Evolutionary conservation across 805 yeast species (phyloP).

Genomic region (Pichia kluyveri): DNA sequence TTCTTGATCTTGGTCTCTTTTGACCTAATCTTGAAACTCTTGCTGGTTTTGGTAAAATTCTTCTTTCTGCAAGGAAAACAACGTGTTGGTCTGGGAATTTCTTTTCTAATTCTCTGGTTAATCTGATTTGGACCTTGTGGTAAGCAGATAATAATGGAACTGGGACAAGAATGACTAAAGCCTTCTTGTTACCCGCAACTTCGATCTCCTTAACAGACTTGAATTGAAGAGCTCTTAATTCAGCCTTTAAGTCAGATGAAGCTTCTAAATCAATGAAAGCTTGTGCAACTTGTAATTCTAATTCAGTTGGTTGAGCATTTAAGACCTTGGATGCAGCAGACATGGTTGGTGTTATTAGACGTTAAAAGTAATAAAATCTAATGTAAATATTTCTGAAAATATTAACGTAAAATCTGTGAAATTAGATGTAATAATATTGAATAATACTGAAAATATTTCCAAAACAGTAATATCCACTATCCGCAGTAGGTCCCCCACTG

Average conservation of each 20-base stretch:
- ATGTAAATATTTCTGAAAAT: neutral
- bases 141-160: constrained; percentile 85
- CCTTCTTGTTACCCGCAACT: constrained; percentile 97
- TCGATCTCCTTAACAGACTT: constrained; percentile 97
- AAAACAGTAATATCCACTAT: too few species aligned
- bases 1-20: constrained; percentile 99
- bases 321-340: constrained; percentile 96
- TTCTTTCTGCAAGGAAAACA: constrained; percentile 98
- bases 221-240: constrained; percentile 97
- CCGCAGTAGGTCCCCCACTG: too few species aligned
- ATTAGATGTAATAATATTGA: too few species aligned
- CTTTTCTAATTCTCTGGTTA: constrained; percentile 99
- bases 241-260: constrained; percentile 94
- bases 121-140: constrained; percentile 96
- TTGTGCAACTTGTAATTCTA: constrained; percentile 99
- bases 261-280: constrained; percentile 94
- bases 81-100: constrained; percentile 99
- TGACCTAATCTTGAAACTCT: constrained; percentile 89
- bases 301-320: constrained; percentile 92
- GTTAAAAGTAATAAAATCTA: neutral
- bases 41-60: constrained; percentile 98
- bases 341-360: constrained; percentile 39
- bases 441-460: too few species aligned
- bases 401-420: neutral
- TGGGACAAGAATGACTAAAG: constrained; percentile 96